phyloP scores from a whole-genome alignment of 345 rosid genomes.

The Mallotus nudiflorus region DNA sequence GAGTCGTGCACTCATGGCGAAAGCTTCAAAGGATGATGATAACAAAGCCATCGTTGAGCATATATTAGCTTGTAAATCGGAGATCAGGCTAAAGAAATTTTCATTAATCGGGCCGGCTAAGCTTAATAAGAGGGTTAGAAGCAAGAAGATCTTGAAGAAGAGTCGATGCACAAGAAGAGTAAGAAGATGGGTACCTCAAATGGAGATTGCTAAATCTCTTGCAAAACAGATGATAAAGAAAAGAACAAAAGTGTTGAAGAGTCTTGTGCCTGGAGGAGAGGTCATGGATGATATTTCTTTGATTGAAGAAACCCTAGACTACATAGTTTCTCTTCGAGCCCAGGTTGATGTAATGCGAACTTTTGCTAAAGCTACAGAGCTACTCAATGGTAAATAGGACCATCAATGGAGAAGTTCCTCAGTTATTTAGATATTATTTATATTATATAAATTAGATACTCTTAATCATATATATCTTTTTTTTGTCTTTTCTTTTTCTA shows the following conservation, averaged over 20 bases:
- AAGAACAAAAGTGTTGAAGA: conserved; percentile 59
- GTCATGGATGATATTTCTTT: conserved; percentile 53
- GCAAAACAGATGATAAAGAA: conserved; percentile 50
- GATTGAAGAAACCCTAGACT: conserved; percentile 85
- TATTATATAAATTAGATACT: neutral
- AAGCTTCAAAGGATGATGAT: conserved; percentile 41
- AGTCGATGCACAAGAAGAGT: conserved; percentile 34
- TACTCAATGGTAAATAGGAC: conserved; percentile 24
- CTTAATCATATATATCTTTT: no score
- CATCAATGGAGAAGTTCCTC: conserved; percentile 22
- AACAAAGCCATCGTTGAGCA: conserved; percentile 42
- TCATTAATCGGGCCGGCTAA: conserved; percentile 5
- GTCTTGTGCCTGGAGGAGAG: conserved; percentile 76
- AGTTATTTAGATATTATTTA: neutral
- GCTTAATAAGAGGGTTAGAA: conserved; percentile 44
- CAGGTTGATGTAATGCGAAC: conserved; percentile 79
- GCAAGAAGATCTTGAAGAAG: conserved; percentile 66
- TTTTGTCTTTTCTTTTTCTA: no score
- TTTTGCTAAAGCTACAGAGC: conserved; percentile 19
- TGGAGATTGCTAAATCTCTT: conserved; percentile 24
- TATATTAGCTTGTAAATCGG: conserved; percentile 38
- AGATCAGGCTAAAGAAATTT: conserved; percentile 27
- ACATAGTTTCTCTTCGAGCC: conserved; percentile 64
- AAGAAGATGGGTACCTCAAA: conserved; percentile 16
- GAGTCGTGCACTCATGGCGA: conserved; percentile 76